Evolutionary conservation across 148 eudicot genomes (phyloP).

Genomic region (Pouteria glomerata): DNA sequence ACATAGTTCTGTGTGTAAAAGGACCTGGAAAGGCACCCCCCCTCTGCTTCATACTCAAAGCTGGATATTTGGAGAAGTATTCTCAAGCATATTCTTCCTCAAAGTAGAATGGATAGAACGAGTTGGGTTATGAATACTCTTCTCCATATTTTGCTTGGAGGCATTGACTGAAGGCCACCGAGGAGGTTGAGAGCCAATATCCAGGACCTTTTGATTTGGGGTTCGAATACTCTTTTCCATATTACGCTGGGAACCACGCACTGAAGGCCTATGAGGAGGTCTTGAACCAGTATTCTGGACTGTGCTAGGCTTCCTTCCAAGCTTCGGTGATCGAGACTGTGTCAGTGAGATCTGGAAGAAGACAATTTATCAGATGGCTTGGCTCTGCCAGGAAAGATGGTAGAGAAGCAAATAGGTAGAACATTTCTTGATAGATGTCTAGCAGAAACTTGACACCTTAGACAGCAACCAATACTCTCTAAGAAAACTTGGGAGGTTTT

Average conservation of each 20-base stretch:
- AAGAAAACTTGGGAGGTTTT: not conserved
- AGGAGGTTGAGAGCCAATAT: too few relatives aligned
- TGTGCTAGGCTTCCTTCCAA: conserved; percentile 26
- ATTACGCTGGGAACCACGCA: conserved; percentile 22
- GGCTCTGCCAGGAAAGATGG: not conserved
- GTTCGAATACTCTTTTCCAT: conserved; percentile 16
- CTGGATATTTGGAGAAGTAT: conserved; percentile 13
- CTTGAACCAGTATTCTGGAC: conserved; percentile 21
- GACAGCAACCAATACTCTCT: not conserved
- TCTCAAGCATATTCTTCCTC: conserved; percentile 3
- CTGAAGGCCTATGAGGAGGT: conserved; percentile 31
- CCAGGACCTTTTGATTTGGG: too few relatives aligned
- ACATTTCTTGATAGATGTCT: not conserved
- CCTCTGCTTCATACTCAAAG: not conserved
- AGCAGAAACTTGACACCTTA: not conserved
- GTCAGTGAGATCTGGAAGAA: conserved; percentile 36
- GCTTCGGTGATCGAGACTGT: conserved; percentile 27
- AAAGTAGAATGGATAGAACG: too few relatives aligned
- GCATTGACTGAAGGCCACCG: too few relatives aligned
- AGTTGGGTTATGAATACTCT: too few relatives aligned
- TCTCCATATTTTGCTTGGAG: too few relatives aligned
- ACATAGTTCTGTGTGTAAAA: too few relatives aligned
- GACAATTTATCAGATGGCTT: not conserved
- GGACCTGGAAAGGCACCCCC: too few relatives aligned
- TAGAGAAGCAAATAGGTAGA: not conserved